phyloP scores from a whole-genome alignment of 495 filamentous ascomycete species.

The Penicillium cosmopolitanum region DNA sequence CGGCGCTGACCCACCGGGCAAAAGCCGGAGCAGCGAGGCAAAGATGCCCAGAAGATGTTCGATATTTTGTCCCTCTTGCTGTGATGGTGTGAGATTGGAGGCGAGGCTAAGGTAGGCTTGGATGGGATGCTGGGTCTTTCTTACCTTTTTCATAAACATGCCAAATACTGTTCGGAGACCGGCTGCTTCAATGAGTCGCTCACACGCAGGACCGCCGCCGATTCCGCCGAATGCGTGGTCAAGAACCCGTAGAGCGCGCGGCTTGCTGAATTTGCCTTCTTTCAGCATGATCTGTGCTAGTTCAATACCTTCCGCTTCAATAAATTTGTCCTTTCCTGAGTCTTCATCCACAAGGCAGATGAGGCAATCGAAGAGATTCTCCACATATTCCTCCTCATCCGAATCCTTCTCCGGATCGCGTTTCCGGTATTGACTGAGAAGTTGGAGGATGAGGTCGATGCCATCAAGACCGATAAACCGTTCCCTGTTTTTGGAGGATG shows the following conservation, averaged over 20 bases:
- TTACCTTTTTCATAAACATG: slow-evolving; percentile 87
- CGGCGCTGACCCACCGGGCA: slow-evolving; percentile 78
- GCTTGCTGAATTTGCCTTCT: slow-evolving; percentile 79
- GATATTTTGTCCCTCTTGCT: slow-evolving; percentile 66
- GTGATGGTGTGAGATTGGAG: slow-evolving; percentile 25
- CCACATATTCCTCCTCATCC: slow-evolving; percentile 91
- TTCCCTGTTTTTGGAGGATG: slow-evolving; percentile 64
- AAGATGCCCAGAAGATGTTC: slow-evolving; percentile 93
- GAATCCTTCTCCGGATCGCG: slow-evolving; percentile 84
- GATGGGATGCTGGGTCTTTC: neutral
- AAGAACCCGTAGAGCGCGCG: slow-evolving; percentile 73
- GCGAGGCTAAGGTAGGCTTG: neutral
- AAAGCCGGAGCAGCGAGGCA: slow-evolving; percentile 74
- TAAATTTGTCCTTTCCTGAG: slow-evolving; percentile 77
- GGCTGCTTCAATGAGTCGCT: slow-evolving; percentile 76
- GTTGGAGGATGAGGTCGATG: slow-evolving; percentile 78
- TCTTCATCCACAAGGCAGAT: slow-evolving; percentile 78
- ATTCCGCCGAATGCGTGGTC: slow-evolving; percentile 78
- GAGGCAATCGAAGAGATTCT: slow-evolving; percentile 86
- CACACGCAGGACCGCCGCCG: slow-evolving; percentile 61
- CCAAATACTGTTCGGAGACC: slow-evolving; percentile 85
- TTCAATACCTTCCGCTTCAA: slow-evolving; percentile 91
- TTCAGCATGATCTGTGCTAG: slow-evolving; percentile 87
- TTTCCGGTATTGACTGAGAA: slow-evolving; percentile 87
- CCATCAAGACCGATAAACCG: slow-evolving; percentile 69